phyloP scores from a whole-genome alignment of 192 early-diverging fungal genomes.

The Mortierella antarctica region DNA sequence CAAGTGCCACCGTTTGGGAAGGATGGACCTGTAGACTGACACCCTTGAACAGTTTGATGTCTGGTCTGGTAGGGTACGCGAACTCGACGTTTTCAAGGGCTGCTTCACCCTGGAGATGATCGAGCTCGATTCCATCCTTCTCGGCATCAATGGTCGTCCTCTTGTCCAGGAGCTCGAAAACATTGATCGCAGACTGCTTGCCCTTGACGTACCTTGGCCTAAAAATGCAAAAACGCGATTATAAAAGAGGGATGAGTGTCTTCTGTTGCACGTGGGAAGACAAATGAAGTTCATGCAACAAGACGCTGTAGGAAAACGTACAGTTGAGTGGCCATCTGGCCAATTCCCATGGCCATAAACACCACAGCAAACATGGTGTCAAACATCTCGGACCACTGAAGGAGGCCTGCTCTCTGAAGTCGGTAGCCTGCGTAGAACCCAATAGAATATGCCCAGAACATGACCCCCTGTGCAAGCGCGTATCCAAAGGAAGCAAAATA shows the following conservation, averaged over 20 bases:
- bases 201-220: slow-evolving; percentile 70
- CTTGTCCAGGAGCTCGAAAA: slow-evolving; percentile 62
- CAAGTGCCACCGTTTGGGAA: slow-evolving; percentile 80
- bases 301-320: slow-evolving; percentile 8
- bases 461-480: slow-evolving; percentile 61
- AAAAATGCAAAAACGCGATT: slow-evolving; percentile 66
- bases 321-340: slow-evolving; percentile 52
- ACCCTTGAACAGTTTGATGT: slow-evolving; percentile 68
- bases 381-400: slow-evolving; percentile 31
- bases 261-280: slow-evolving; percentile 26
- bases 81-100: slow-evolving; percentile 54
- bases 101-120: slow-evolving; percentile 37
- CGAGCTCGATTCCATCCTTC: slow-evolving; percentile 39
- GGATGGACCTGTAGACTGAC: slow-evolving; percentile 65
- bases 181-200: slow-evolving; percentile 63
- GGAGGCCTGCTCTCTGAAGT: slow-evolving; percentile 38
- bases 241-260: slow-evolving; percentile 66
- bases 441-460: slow-evolving; percentile 62
- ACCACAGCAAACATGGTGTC: slow-evolving; percentile 52
- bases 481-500: slow-evolving; percentile 56
- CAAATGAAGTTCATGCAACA: slow-evolving; percentile 71
- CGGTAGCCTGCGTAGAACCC: slow-evolving; percentile 66
- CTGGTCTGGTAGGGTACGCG: slow-evolving; percentile 69
- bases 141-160: slow-evolving; percentile 58
- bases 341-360: slow-evolving; percentile 48